phyloP scores from a whole-genome alignment of 164 flowering plant species.

The Magnolia officinalis region DNA sequence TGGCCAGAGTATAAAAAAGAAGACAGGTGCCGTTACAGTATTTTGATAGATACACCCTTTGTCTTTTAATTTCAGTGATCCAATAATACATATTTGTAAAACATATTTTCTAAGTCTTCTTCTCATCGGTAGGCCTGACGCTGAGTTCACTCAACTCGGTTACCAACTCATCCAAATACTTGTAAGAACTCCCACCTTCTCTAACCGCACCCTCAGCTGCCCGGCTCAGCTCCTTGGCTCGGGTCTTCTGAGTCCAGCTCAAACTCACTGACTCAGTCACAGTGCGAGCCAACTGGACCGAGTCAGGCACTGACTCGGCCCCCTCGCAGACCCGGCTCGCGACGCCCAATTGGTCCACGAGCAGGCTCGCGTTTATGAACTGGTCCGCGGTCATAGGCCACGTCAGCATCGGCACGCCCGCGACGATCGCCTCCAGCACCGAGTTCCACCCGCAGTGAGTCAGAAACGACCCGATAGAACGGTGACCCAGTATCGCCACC shows the following conservation, averaged over 20 bases:
- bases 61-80: too few species aligned
- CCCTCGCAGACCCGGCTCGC: constrained; percentile 42
- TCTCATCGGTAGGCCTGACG: constrained; percentile 3
- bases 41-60: too few species aligned
- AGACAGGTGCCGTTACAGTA: too few species aligned
- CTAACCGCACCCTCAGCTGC: constrained; percentile 31
- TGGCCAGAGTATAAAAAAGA: too few species aligned
- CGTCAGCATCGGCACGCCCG: constrained; percentile 39
- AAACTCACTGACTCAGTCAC: constrained; percentile 22
- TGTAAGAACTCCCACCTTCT: constrained; percentile 35
- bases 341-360: constrained; percentile 36
- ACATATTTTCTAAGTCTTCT: background rate
- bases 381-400: constrained; percentile 73
- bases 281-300: constrained; percentile 22
- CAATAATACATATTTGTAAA: too few species aligned
- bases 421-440: constrained; percentile 36
- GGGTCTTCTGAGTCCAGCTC: constrained; percentile 4
- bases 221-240: constrained; percentile 25
- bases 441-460: constrained; percentile 76
- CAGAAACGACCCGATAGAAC: constrained; percentile 47
- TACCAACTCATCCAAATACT: constrained; percentile 29
- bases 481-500: constrained; percentile 37
- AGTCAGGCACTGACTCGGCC: constrained; percentile 29
- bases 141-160: constrained; percentile 11
- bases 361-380: constrained; percentile 30